Evolutionary conservation across 176 grass and related monocot species (phyloP), one percentile per base, ranked within the genome.

Genomic region (Cenchrus fungigraminus): DNA sequence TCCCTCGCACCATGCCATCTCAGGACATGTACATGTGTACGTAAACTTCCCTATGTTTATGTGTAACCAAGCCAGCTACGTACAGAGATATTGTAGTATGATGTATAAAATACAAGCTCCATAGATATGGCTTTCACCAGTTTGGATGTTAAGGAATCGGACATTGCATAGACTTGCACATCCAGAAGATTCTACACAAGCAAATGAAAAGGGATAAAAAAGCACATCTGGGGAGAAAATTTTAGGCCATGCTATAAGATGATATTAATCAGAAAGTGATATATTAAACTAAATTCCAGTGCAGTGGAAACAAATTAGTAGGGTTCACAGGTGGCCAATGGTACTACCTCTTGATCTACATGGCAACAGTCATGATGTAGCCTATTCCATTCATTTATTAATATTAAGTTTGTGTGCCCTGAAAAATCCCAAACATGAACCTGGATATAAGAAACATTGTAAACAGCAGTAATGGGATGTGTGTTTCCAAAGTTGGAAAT

Each of bases 371-470:
- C 86, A 73, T 89, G 89, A 75, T 89, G 85, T 78, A 83, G 44
- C 61, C 74, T 92, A 81, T 95, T 98, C 97, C 93, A 94, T 74
- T 98, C 97, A 77, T 98, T 93, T 93, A 98, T 98, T 82, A 98
- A 73, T 89, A 98, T 95, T 68, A 95, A 78, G 75, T 98, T 98
- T 86, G 96, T 98, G 89, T 92, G 91, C 65, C 88, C 96, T 85
- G 97, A 98, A 91, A 95, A 98, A 91, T 98, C 97, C 97, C 97
- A 98, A 87, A 95, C 91, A 67, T 87, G 90, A 91, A 98, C 91
- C 97, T 98, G 88, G 68, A 69, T 79, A 87, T 25, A 65, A 95
- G 58, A 86, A 94, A 94, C 71, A 86, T 65, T 82, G 89, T 82
- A 85, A 90, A 93, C 65, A 71, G 42, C 77, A 78, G 51, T 28